Evolutionary conservation across 805 yeast species (phyloP).

Genomic region (Candida loeiensis): DNA sequence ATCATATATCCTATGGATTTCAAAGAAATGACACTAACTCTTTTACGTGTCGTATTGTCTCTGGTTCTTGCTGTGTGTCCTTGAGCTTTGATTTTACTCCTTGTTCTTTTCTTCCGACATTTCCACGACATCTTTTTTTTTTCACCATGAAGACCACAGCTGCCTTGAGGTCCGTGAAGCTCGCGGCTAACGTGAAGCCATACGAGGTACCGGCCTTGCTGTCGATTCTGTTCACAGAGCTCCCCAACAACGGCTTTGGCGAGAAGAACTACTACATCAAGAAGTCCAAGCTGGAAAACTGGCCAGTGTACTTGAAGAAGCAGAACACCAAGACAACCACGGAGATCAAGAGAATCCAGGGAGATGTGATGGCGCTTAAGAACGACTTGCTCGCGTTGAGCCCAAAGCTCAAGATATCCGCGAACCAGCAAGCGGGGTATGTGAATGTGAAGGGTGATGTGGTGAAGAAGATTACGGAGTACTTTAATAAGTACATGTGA

Average conservation of each 20-base stretch:
- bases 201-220: conserved; percentile 30
- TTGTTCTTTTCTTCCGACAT: too few species aligned
- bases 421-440: conserved; percentile 33
- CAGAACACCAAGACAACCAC: conserved; percentile 68
- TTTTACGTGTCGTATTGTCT: too few species aligned
- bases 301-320: conserved; percentile 76
- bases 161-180: conserved; percentile 6
- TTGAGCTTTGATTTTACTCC: too few species aligned
- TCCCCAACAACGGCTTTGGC: conserved; percentile 35
- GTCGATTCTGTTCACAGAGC: conserved; percentile 20
- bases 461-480: conserved; percentile 26
- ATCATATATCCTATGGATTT: too few species aligned
- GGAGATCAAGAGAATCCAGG: conserved; percentile 67
- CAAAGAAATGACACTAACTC: too few species aligned
- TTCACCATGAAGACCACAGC: conserved; percentile 8
- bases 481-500: conserved; percentile 20
- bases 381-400: conserved; percentile 56
- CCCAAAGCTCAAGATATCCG: conserved; percentile 43
- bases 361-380: conserved; percentile 63
- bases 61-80: too few species aligned
- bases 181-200: conserved; percentile 11
- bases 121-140: conserved; percentile 3
- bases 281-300: conserved; percentile 59
- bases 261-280: conserved; percentile 37
- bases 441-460: conserved; percentile 41